These are phyloP conservation scores for Hypoxylon sp. DNA, from an alignment of 2,329 filamentous ascomycete species.

Conservation along the genomic window DNA sequence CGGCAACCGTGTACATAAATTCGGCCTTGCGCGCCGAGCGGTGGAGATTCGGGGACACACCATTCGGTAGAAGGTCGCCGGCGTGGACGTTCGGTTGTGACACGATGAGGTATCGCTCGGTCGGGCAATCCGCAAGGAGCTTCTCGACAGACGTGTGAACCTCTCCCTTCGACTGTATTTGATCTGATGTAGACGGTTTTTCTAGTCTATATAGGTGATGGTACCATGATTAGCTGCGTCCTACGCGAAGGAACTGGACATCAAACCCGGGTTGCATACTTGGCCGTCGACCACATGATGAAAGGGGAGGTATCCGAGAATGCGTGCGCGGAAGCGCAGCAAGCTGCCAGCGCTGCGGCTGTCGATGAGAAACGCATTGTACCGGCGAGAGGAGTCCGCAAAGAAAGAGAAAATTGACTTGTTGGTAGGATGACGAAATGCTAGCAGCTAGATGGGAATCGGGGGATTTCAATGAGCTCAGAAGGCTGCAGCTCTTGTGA, in stretches of 20 bases:
- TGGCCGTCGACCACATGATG: constrained; percentile 84
- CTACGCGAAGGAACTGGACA: constrained; percentile 1
- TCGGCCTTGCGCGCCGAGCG: constrained; percentile 54
- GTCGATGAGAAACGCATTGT: constrained; percentile 68
- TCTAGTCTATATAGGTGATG: constrained; percentile 35
- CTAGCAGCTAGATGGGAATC: constrained; percentile 16
- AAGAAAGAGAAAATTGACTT: constrained; percentile 14
- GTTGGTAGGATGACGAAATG: constrained; percentile 18
- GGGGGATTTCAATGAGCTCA: constrained; percentile 24
- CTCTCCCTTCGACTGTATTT: constrained; percentile 63
- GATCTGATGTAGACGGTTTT: constrained; percentile 53
- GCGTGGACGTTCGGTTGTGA: constrained; percentile 80
- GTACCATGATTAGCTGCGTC: constrained; percentile 16
- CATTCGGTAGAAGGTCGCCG: constrained; percentile 70
- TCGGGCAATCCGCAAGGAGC: constrained; percentile 76
- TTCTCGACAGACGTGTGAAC: constrained; percentile 58
- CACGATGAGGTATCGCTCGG: constrained; percentile 80
- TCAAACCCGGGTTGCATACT: constrained; percentile 66
- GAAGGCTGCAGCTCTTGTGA: constrained; percentile 33
- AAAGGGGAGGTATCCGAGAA: constrained; percentile 92
- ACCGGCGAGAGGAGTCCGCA: constrained; percentile 23
- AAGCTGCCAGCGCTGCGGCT: constrained; percentile 63
- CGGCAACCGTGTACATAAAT: constrained; percentile 63
- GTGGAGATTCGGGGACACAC: constrained; percentile 63
- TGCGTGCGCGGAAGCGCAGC: constrained; percentile 72